These are phyloP conservation scores for Xylaria arbuscula DNA, from an alignment of 2,329 filamentous ascomycete genomes.

Conservation along the genomic window DNA sequence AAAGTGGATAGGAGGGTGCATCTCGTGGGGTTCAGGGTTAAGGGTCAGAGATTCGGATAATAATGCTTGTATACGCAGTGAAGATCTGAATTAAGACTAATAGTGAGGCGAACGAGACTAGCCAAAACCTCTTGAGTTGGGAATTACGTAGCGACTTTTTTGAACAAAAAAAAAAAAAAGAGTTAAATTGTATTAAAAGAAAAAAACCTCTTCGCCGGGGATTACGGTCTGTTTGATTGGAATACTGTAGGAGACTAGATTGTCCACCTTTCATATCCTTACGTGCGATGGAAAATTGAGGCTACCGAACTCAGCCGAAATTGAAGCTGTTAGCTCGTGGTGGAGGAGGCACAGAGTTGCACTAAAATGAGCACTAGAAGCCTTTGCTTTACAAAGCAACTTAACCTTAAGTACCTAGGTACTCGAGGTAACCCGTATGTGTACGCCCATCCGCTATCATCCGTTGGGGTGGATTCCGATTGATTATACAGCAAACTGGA, in stretches of 20 bases:
- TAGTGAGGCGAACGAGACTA: slow-evolving; percentile 32
- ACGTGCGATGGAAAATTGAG: slow-evolving; percentile 25
- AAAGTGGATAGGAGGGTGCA: not conserved
- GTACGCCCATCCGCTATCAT: not conserved
- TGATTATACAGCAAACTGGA: slow-evolving; percentile 18
- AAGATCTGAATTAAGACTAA: slow-evolving; percentile 20
- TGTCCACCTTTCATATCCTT: slow-evolving; percentile 11
- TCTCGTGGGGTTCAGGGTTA: slow-evolving; percentile 5
- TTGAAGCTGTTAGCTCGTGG: slow-evolving; percentile 9
- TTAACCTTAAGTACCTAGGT: not conserved
- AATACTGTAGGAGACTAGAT: slow-evolving; percentile 9
- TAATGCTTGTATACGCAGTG: slow-evolving; percentile 3
- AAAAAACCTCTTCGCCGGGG: not conserved
- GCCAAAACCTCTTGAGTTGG: slow-evolving; percentile 4
- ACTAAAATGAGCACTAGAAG: not conserved
- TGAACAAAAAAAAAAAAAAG: not conserved
- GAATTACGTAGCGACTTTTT: not conserved
- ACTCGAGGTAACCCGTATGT: not conserved
- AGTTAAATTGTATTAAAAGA: too few species aligned
- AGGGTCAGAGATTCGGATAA: not conserved
- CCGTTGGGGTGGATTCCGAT: not conserved
- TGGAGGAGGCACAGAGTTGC: not conserved
- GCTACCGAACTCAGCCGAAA: slow-evolving; percentile 11
- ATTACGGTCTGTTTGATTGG: slow-evolving; percentile 20
- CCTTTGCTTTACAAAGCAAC: not conserved